Percentiles rank a stretch among this genome's conserved stretches.
These are phyloP conservation scores for Cyclotella sp. DNA, from an alignment of 108 stramenopile species.

Conservation along the genomic window DNA sequence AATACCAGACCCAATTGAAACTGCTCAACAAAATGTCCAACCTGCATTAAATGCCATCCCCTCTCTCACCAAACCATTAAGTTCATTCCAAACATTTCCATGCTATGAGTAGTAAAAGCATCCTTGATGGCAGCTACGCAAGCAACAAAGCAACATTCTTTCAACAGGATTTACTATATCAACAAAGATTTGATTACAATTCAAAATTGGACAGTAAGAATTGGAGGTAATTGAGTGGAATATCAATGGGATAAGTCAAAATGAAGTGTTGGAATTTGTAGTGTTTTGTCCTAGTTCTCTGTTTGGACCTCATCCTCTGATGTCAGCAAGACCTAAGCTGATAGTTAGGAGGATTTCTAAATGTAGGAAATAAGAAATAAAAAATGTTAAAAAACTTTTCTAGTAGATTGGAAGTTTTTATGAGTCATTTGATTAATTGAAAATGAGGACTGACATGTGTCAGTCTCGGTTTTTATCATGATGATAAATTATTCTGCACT, in stretches of 20 bases:
- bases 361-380: too few relatives aligned
- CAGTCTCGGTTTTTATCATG: too few relatives aligned
- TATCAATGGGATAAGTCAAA: slow-evolving; percentile 75
- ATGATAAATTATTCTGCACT: too few relatives aligned
- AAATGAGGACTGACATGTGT: too few relatives aligned
- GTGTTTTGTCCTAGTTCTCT: slow-evolving; percentile 82
- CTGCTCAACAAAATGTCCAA: slow-evolving; percentile 78
- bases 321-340: too few relatives aligned
- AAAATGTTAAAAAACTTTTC: too few relatives aligned
- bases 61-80: slow-evolving; percentile 20
- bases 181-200: slow-evolving; percentile 83
- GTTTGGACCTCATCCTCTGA: slow-evolving; percentile 76
- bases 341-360: too few relatives aligned
- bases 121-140: slow-evolving; percentile 88
- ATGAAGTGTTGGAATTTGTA: slow-evolving; percentile 61
- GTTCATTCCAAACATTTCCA: background rate
- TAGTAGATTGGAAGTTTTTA: too few relatives aligned
- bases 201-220: slow-evolving; percentile 63
- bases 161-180: slow-evolving; percentile 74
- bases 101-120: slow-evolving; percentile 63
- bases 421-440: too few relatives aligned
- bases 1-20: slow-evolving; percentile 74
- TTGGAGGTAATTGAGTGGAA: slow-evolving; percentile 64
- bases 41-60: slow-evolving; percentile 71
- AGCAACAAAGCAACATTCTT: slow-evolving; percentile 75